These are phyloP conservation scores for Salvia sclarea DNA, from an alignment of 305 asterid species.

Conservation along the genomic window DNA sequence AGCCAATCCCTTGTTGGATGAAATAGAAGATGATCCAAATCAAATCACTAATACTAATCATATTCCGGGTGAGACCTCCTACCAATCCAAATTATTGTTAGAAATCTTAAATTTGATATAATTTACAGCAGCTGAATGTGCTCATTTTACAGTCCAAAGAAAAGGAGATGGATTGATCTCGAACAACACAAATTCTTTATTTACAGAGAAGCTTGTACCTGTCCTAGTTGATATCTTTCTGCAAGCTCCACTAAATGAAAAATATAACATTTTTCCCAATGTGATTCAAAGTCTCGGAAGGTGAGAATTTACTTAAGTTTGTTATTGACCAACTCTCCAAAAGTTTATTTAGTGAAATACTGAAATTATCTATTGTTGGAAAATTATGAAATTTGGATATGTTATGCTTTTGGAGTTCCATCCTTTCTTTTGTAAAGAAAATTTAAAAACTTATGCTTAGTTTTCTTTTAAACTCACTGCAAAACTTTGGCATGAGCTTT, in stretches of 20 bases:
- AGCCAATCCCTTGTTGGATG: constrained; percentile 58
- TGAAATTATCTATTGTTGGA: background rate
- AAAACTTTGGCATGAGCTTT: background rate
- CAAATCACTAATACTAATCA: constrained; percentile 37
- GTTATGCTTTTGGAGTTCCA: constrained; percentile 13
- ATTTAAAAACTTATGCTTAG: constrained; percentile 8
- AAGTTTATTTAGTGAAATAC: constrained; percentile 2
- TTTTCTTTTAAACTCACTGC: background rate
- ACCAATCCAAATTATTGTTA: constrained; percentile 23
- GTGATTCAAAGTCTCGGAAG: constrained; percentile 89
- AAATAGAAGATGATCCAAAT: constrained; percentile 45
- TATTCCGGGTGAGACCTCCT: constrained; percentile 38
- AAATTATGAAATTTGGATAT: constrained; percentile 7
- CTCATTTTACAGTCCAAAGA: constrained; percentile 43
- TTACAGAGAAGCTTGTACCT: constrained; percentile 86
- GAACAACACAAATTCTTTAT: constrained; percentile 51
- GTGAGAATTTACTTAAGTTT: constrained; percentile 47
- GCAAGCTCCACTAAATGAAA: constrained; percentile 73
- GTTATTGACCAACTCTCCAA: constrained; percentile 16
- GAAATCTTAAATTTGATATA: constrained; percentile 22
- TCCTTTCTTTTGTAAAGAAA: background rate
- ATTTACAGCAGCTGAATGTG: constrained; percentile 38
- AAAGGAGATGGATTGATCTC: constrained; percentile 44
- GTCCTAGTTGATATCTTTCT: constrained; percentile 73
- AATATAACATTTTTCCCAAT: constrained; percentile 61